Conservation (phyloP, 306 rosid species). For the Pyrus pyrifolia region DNA sequence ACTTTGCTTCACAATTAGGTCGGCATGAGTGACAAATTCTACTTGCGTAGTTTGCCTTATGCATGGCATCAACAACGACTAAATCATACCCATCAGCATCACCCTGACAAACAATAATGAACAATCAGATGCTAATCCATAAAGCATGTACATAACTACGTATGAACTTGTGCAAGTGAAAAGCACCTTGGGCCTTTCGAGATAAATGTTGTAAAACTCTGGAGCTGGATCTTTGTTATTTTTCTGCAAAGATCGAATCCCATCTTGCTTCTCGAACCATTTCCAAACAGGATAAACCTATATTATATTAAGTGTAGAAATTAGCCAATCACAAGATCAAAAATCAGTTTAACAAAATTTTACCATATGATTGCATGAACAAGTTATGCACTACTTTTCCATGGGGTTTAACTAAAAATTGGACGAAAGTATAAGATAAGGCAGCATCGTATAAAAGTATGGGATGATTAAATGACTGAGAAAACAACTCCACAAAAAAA, state of each 20-base stretch:
- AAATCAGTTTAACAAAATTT: neutral
- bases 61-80: constrained; percentile 99
- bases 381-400: neutral
- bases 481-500: constrained; percentile 2
- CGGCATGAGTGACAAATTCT: constrained; percentile 98
- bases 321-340: neutral
- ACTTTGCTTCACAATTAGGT: constrained; percentile 99
- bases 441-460: neutral
- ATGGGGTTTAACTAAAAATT: neutral
- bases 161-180: constrained; percentile 18
- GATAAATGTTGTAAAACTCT: constrained; percentile 93
- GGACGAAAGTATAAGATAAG: neutral
- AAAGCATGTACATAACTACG: constrained; percentile 3
- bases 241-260: constrained; percentile 90
- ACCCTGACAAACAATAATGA: constrained; percentile 53
- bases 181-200: constrained; percentile 94
- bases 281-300: constrained; percentile 99
- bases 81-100: constrained; percentile 96
- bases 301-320: neutral
- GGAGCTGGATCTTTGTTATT: constrained; percentile 92
- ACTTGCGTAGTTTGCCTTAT: constrained; percentile 96
- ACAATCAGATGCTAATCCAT: neutral
- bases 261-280: constrained; percentile 99
- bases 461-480: neutral
- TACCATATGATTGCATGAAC: neutral